phyloP scores from a whole-genome alignment of 1,284 basidiomycete genomes.

The Microbotryum lychnidis-dioicae region DNA sequence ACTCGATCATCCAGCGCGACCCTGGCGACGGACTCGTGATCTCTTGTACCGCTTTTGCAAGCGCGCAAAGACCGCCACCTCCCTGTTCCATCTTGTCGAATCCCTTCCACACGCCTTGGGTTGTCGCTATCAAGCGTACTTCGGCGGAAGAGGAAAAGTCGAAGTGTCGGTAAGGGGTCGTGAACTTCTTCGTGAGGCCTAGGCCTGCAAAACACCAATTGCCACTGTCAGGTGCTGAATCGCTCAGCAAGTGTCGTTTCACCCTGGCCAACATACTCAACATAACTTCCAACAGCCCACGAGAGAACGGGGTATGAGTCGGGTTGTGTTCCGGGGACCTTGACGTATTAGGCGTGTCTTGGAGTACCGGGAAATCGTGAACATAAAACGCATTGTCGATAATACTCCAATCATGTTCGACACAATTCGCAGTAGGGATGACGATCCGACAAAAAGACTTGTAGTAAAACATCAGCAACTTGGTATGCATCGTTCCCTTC shows the following conservation, averaged over 20 bases:
- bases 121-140: conserved; percentile 16
- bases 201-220: not conserved
- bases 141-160: conserved; percentile 13
- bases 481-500: conserved; percentile 17
- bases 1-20: not conserved
- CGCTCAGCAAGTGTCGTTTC: no score
- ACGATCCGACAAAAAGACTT: conserved; percentile 18
- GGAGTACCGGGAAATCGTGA: conserved; percentile 24
- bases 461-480: conserved; percentile 23
- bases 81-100: not conserved
- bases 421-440: conserved; percentile 25
- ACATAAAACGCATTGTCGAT: conserved; percentile 31
- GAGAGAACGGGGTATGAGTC: conserved; percentile 20
- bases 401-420: conserved; percentile 19
- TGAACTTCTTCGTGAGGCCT: conserved; percentile 7
- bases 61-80: conserved; percentile 18
- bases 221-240: no score
- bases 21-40: not conserved
- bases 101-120: conserved; percentile 13
- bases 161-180: conserved; percentile 1
- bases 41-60: conserved; percentile 15
- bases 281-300: conserved; percentile 7
- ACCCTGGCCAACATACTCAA: not conserved
- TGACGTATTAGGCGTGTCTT: not conserved
- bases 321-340: conserved; percentile 9